Evolutionary conservation across 768 basidiomycete species (phyloP).

Genomic region (Candolleomyces aberdarensis): DNA sequence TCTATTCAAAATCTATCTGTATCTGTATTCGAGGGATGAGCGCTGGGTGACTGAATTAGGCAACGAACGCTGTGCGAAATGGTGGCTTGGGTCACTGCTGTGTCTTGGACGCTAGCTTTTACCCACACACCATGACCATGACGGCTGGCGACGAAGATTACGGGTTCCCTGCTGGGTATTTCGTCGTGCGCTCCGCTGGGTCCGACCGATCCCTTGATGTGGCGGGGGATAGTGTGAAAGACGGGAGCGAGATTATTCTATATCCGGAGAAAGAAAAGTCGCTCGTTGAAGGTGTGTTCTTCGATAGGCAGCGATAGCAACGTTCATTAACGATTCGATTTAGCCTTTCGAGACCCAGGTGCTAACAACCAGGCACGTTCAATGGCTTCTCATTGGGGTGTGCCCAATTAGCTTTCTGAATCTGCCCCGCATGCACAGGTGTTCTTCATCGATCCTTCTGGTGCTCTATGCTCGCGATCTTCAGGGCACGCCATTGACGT

Average conservation of each 20-base stretch:
- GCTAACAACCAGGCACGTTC: constrained; percentile 66
- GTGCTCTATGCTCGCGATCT: constrained; percentile 72
- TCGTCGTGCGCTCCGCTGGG: constrained; percentile 55
- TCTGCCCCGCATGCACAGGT: constrained; percentile 42
- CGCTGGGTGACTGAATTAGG: neutral
- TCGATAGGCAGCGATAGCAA: neutral
- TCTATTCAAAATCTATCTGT: neutral
- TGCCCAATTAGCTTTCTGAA: neutral
- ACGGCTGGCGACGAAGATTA: constrained; percentile 26
- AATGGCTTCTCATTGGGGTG: neutral
- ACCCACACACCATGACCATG: constrained; percentile 14
- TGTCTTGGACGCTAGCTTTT: neutral
- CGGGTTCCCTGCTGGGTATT: constrained; percentile 59
- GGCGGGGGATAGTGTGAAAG: constrained; percentile 45
- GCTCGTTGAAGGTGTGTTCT: constrained; percentile 66
- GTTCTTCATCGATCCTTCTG: constrained; percentile 79
- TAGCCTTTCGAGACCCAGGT: constrained; percentile 65
- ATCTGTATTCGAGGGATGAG: neutral
- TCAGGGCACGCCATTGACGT: constrained; percentile 83
- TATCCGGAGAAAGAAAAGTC: constrained; percentile 75
- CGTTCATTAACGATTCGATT: neutral
- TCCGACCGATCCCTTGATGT: constrained; percentile 59
- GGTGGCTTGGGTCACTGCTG: neutral
- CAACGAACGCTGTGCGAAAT: too few species aligned
- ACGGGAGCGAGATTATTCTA: constrained; percentile 60